Evolutionary conservation across 1,284 basidiomycete species (phyloP), one percentile per base, ranked within the genome.

Genomic region (Leccinum ponderosum): DNA sequence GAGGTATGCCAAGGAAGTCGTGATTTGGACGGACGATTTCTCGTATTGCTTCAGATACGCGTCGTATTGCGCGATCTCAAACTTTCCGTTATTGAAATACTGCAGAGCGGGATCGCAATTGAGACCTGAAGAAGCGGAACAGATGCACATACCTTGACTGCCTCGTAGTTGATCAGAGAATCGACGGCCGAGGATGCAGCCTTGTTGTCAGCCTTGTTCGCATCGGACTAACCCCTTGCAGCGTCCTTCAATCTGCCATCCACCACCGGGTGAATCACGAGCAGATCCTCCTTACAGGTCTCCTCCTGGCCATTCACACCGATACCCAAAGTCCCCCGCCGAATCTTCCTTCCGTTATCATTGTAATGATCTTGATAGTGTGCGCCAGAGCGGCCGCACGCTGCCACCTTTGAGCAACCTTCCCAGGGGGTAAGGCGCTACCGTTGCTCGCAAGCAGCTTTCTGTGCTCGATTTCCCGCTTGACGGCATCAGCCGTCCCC

Each of bases 51-150:
- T 82, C 33, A 99, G 83, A 59, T 97, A 90, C 57, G 89, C 87
- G 76, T 99, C 97, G 73, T 99, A 99, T 76, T 95, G 94, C 1
- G 84, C 82, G 11, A 97, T 83, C 78, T 99, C 96, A 73, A 90
- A 93, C 64, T 85, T 85, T 75, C 98, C 97, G 72, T 99, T 99
- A 80, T 97, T 98, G 81, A 99, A 99, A 72, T 97, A 90, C 93
- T 96, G 74, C 20, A 65, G 54, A 65, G 57, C 7, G 3, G 12
- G 48, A 61, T 51, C 7, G 8, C 14, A 33, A 22, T 5, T 56
- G 25, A 7, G 17, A 6, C 3, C 6, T 17, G 5, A 25, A 6
- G 5, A 17, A 37, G 57, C 14, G 3, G 50, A 53, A 42, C 1
- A 8, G 8, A 35, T 5, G 58, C 3, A 7, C 58, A 66, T 60